Evolutionary conservation across 345 rosid genomes (phyloP).

Genomic region (Gynandropsis gynandra): DNA sequence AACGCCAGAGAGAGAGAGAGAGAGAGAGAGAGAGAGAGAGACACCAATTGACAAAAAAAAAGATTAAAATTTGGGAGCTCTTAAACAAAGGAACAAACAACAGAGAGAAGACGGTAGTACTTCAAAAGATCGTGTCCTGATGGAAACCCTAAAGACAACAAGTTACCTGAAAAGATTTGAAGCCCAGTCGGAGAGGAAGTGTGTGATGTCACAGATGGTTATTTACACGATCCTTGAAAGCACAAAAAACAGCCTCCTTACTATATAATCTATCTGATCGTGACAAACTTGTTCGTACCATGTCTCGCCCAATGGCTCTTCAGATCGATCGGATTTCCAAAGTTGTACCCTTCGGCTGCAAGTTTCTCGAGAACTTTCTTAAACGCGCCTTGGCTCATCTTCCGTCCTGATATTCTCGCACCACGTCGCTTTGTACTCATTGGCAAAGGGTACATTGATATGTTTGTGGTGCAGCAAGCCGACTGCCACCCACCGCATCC

Average conservation of each 20-base stretch:
- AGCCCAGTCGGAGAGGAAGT: constrained; percentile 14
- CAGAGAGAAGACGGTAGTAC: too few species aligned
- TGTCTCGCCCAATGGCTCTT: constrained; percentile 97
- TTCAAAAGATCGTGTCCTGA: constrained; percentile 8
- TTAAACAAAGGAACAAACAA: too few species aligned
- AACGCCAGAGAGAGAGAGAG: constrained; percentile 14
- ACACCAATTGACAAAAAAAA: too few species aligned
- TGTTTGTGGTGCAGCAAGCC: constrained; percentile 89
- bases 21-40: too few species aligned
- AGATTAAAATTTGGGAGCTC: too few species aligned
- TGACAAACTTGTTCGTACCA: constrained; percentile 98
- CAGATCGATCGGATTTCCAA: constrained; percentile 78
- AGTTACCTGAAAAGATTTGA: constrained; percentile 16
- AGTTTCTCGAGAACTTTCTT: constrained; percentile 95
- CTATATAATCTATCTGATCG: constrained; percentile 67
- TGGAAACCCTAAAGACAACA: constrained; percentile 8
- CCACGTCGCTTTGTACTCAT: constrained; percentile 96
- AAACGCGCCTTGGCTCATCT: constrained; percentile 98
- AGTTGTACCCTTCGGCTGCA: constrained; percentile 84
- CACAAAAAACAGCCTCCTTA: neutral
- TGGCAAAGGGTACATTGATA: constrained; percentile 89
- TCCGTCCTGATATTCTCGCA: constrained; percentile 94
- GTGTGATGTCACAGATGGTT: constrained; percentile 16
- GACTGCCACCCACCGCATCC: constrained; percentile 99
- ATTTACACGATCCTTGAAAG: constrained; percentile 24